Base-by-base conservation (phyloP, 2,329 filamentous ascomycete species). In the Aspergillus sp. region DNA sequence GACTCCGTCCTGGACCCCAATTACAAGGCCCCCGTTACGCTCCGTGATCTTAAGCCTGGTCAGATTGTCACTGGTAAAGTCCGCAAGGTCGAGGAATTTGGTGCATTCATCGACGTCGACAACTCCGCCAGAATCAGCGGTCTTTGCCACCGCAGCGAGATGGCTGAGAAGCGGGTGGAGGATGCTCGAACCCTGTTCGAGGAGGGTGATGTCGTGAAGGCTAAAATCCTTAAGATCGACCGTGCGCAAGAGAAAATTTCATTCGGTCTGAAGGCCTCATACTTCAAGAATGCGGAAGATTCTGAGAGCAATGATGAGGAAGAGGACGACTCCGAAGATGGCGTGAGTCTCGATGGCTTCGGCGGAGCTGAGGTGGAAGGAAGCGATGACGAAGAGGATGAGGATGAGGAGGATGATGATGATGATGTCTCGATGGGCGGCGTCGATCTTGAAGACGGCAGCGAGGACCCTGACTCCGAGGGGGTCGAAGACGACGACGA, bases 131-230 rank as follows among this genome's bases (percentile, higher is more conserved):
- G 95, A 57, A 82, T 98, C 53, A 95, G 91, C 58, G 93, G 93
- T 52, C 78, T 98, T 7, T 97, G 91, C 66, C 93, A 98, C 67
- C 82, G 87, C 53, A 91, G 84, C 54, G 85, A 98, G 65, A 90
- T 98, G 79, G 90, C 93, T 0, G 89, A 95, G 56, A 84, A 85
- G 58, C 73, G 79, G 4, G 83, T 96, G 20, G 79, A 86, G 45
- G 88, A 97, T 71, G 87, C 90, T n/a, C 83, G 82, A 53, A 91
- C 90, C 61, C 76, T 98, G 37, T 97, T 95, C 68, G 86, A 83
- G 52, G 88, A 90, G 61, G 93, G 90, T 10, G 93, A 98, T 68
- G 74, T 77, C n/a, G 93, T 98, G 53, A 97, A 97, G 74, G 91
- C 91, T 12, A 86, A 88, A 65, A 78, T 98, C 13, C 69, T 97